phyloP scores from a whole-genome alignment of 352 stramenopile genomes.

The Phytophthora tentaculata region DNA sequence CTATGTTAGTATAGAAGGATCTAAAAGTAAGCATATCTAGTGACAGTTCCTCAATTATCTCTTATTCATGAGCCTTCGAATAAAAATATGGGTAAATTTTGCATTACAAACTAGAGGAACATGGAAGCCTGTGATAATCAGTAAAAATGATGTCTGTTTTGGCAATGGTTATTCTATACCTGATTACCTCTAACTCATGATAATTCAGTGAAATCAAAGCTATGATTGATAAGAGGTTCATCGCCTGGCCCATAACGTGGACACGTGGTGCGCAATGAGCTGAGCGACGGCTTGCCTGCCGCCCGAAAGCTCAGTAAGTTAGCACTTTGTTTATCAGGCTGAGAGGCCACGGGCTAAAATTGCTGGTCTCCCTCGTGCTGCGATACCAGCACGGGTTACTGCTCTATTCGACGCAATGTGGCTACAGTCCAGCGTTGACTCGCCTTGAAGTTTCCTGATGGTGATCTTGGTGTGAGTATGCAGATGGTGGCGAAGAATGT shows the following conservation, averaged over 20 bases:
- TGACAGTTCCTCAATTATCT: too few relatives aligned
- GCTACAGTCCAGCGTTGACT: conserved; percentile 8
- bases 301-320: neutral
- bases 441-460: conserved; percentile 6
- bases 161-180: too few relatives aligned
- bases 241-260: neutral
- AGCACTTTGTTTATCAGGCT: neutral
- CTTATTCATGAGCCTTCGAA: neutral
- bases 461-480: conserved; percentile 5
- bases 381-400: neutral
- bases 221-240: neutral
- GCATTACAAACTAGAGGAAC: neutral
- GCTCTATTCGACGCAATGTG: neutral
- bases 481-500: neutral
- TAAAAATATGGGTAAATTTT: neutral
- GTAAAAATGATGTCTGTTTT: too few relatives aligned
- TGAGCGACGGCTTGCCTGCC: neutral
- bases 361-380: too few relatives aligned
- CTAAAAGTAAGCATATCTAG: too few relatives aligned
- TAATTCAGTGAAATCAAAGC: neutral
- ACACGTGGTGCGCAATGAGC: neutral
- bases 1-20: neutral
- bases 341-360: too few relatives aligned
- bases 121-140: too few relatives aligned
- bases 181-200: too few relatives aligned